Percentiles rank a stretch among this genome's conserved stretches.
Conservation (phyloP, 169 alveolate genomes). For the Cryptosporidium canis region DNA sequence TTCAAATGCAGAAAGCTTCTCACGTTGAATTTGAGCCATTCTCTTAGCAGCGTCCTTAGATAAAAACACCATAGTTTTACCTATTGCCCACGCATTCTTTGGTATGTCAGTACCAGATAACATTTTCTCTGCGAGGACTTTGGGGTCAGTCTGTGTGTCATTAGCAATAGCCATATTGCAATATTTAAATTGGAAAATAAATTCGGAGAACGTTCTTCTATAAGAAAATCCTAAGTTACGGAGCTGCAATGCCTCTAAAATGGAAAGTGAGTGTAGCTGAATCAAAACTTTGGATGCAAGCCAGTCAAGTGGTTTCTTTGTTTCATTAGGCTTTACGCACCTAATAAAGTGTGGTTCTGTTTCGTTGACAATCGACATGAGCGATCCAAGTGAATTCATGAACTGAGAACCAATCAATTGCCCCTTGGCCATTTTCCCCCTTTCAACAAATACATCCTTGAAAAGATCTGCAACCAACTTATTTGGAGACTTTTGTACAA, state of each 20-base stretch:
- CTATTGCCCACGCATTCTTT: conserved; percentile 79
- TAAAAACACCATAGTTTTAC: conserved; percentile 90
- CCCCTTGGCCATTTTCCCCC: conserved; percentile 91
- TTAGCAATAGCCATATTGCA: conserved; percentile 81
- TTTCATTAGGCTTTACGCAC: conserved; percentile 91
- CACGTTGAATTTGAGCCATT: conserved; percentile 86
- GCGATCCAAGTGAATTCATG: conserved; percentile 84
- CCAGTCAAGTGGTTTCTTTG: conserved; percentile 89
- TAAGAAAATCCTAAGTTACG: conserved; percentile 90
- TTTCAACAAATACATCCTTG: conserved; percentile 84
- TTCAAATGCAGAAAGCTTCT: conserved; percentile 87
- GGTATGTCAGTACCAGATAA: conserved; percentile 77
- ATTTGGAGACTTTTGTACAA: conserved; percentile 84
- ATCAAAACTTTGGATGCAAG: conserved; percentile 86
- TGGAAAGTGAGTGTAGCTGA: conserved; percentile 91
- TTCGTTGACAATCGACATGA: conserved; percentile 87
- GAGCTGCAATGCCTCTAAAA: conserved; percentile 89
- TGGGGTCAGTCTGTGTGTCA: conserved; percentile 80
- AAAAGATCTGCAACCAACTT: conserved; percentile 81
- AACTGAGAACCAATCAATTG: conserved; percentile 91
- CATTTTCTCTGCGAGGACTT: conserved; percentile 77
- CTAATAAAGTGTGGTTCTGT: conserved; percentile 91
- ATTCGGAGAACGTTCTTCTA: conserved; percentile 87
- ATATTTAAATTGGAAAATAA: conserved; percentile 86
- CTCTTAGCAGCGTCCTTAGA: conserved; percentile 87